These are phyloP conservation scores for Iberis pinnata DNA, from an alignment of 345 rosid genomes.

Conservation along the genomic window DNA sequence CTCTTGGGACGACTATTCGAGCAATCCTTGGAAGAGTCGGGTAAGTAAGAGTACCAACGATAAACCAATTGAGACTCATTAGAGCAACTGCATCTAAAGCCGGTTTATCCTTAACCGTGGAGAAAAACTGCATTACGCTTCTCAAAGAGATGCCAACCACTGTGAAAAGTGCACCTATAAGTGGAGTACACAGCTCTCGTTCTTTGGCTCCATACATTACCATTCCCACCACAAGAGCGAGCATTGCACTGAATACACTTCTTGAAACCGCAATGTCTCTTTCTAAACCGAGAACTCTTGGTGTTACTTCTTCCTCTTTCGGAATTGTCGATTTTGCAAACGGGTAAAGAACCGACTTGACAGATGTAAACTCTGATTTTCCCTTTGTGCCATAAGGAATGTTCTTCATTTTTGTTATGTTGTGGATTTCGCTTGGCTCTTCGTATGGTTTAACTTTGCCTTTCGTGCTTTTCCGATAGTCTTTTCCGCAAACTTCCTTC, in stretches of 20 bases:
- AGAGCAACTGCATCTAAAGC: conserved; percentile 75
- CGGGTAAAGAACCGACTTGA: conserved; percentile 29
- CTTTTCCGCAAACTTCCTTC: conserved; percentile 38
- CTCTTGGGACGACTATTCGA: conserved; percentile 31
- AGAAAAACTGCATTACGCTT: conserved; percentile 64
- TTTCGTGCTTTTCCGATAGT: conserved; percentile 26
- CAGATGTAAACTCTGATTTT: conserved; percentile 23
- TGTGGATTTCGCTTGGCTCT: conserved; percentile 17
- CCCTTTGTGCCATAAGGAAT: conserved; percentile 22
- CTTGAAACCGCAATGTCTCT: conserved; percentile 49
- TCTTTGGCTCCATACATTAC: conserved; percentile 52
- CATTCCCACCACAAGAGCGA: conserved; percentile 58
- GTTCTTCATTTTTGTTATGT: conserved; percentile 15
- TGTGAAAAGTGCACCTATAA: conserved; percentile 63
- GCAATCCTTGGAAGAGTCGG: conserved; percentile 55
- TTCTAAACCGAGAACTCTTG: conserved; percentile 26
- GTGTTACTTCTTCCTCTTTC: conserved; percentile 20
- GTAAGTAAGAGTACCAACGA: conserved; percentile 66
- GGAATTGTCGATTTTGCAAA: conserved; percentile 22
- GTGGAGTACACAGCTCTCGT: conserved; percentile 55
- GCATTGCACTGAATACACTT: conserved; percentile 55
- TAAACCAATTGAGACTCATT: conserved; percentile 76
- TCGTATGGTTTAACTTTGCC: conserved; percentile 24
- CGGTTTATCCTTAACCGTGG: conserved; percentile 51
- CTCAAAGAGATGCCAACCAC: conserved; percentile 62